Conservation (phyloP, 257 asterid species). For the Jacaranda copaia region DNA sequence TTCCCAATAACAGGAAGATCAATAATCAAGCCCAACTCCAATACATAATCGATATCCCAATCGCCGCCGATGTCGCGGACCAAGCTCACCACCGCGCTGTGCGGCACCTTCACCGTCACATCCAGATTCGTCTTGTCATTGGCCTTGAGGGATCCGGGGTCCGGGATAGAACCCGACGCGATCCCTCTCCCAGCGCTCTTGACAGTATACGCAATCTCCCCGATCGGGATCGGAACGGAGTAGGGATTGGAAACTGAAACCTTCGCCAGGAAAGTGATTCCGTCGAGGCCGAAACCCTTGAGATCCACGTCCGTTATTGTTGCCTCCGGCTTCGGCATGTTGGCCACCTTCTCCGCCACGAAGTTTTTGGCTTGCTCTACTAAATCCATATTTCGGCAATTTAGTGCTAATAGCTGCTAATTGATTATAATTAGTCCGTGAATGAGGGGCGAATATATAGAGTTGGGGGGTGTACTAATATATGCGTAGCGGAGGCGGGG, state of each 20-base stretch:
- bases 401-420: neutral
- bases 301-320: constrained; percentile 66
- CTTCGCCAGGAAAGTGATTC: constrained; percentile 64
- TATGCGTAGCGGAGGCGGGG: no score
- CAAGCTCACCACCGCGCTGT: constrained; percentile 66
- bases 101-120: constrained; percentile 74
- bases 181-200: constrained; percentile 55
- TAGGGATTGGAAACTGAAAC: constrained; percentile 73
- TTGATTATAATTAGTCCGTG: neutral
- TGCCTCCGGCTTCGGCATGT: constrained; percentile 74
- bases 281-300: constrained; percentile 55
- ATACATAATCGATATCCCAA: constrained; percentile 79
- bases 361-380: constrained; percentile 63
- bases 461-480: neutral
- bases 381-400: constrained; percentile 40
- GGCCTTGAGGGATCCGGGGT: constrained; percentile 76
- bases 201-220: constrained; percentile 66
- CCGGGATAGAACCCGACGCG: constrained; percentile 70
- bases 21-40: constrained; percentile 60
- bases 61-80: constrained; percentile 69
- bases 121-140: constrained; percentile 60
- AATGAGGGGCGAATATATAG: neutral
- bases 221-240: constrained; percentile 68
- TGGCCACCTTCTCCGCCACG: constrained; percentile 53
- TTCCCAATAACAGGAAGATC: constrained; percentile 75